A percentile compares a stretch with the other conserved stretches of the same genome.
Conservation (phyloP, 371 early-diverging fungal species). For the Mucor circinelloides region DNA sequence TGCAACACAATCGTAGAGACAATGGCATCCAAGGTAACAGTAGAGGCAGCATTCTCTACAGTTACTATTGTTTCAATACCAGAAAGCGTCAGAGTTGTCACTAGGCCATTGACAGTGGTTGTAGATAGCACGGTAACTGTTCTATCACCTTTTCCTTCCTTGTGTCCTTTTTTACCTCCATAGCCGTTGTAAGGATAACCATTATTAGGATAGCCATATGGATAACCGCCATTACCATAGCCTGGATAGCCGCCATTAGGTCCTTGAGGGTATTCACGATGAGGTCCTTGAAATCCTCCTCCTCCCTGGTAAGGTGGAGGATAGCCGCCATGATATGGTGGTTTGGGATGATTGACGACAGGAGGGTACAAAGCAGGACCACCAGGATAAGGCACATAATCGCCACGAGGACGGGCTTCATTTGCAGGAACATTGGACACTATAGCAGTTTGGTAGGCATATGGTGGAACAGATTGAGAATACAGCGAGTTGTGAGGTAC, state of each 20-base stretch:
- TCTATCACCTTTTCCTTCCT: not conserved
- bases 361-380: not conserved
- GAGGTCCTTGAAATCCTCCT: not conserved
- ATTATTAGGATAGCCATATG: not conserved
- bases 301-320: not conserved
- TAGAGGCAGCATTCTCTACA: not conserved
- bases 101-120: not conserved
- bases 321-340: not conserved
- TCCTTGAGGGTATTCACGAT: not conserved
- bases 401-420: not conserved
- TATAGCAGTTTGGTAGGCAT: not conserved
- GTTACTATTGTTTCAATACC: not conserved
- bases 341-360: not conserved
- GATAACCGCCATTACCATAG: not conserved
- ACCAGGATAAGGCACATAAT: not conserved
- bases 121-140: not conserved
- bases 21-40: not conserved
- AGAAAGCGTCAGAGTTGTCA: conserved; percentile 6
- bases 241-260: not conserved
- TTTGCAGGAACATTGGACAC: not conserved
- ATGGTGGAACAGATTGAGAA: not conserved
- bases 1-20: not conserved
- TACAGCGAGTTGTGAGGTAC: not conserved
- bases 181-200: not conserved
- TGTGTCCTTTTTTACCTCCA: too few species aligned